Evolutionary conservation across 805 yeast genomes (phyloP).

Genomic region (Tetrapisispora iriomotensis): DNA sequence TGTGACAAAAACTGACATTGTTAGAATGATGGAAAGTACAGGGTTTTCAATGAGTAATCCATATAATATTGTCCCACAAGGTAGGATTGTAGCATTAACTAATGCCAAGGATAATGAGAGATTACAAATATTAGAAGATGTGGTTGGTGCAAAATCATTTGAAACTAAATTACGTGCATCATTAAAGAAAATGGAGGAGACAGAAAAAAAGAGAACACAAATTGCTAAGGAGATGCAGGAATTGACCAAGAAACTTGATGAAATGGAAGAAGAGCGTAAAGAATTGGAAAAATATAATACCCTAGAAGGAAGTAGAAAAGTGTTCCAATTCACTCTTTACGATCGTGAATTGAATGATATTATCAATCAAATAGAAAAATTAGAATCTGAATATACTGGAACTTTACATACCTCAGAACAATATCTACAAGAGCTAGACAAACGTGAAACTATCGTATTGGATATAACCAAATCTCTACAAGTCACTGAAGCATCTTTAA

Average conservation of each 20-base stretch:
- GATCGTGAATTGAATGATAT: slow-evolving; percentile 67
- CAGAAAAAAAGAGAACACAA: slow-evolving; percentile 58
- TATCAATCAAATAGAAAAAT: slow-evolving; percentile 45
- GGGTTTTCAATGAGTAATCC: slow-evolving; percentile 89
- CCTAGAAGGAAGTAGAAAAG: slow-evolving; percentile 57
- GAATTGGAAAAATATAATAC: slow-evolving; percentile 64
- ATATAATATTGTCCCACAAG: slow-evolving; percentile 95
- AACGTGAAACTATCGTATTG: slow-evolving; percentile 45
- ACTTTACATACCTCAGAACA: slow-evolving; percentile 43
- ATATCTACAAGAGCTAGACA: slow-evolving; percentile 47
- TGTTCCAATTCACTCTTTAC: slow-evolving; percentile 62
- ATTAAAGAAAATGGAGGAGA: slow-evolving; percentile 63
- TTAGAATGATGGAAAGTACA: slow-evolving; percentile 77
- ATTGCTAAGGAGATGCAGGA: slow-evolving; percentile 64
- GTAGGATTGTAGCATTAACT: slow-evolving; percentile 77
- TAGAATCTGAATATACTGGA: slow-evolving; percentile 48
- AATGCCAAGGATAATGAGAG: slow-evolving; percentile 84
- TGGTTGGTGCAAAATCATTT: slow-evolving; percentile 90
- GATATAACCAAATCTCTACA: slow-evolving; percentile 38
- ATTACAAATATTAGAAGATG: slow-evolving; percentile 70
- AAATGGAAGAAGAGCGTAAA: slow-evolving; percentile 69
- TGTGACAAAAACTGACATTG: slow-evolving; percentile 70
- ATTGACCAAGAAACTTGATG: slow-evolving; percentile 62
- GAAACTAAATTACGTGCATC: slow-evolving; percentile 75
- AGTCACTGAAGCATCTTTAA: slow-evolving; percentile 38